These are phyloP conservation scores for Apophysomyces elegans DNA, from an alignment of 371 early-diverging fungal genomes.

Conservation along the genomic window DNA sequence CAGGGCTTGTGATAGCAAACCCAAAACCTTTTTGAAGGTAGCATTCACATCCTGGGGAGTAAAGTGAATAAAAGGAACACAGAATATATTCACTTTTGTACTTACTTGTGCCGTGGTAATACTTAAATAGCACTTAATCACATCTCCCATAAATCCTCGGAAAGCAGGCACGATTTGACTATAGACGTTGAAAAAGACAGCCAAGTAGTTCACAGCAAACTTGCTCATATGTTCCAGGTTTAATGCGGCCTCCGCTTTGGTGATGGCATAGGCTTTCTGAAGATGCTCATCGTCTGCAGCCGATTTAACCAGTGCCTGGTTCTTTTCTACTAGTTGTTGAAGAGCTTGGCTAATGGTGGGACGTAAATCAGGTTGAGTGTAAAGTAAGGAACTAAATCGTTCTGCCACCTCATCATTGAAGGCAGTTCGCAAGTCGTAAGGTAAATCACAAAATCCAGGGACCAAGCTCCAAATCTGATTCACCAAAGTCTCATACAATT, in stretches of 20 bases:
- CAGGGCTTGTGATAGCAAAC: slow-evolving; percentile 66
- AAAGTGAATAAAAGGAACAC: background rate
- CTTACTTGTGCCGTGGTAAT: slow-evolving; percentile 55
- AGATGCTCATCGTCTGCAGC: slow-evolving; percentile 55
- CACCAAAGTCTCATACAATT: slow-evolving; percentile 87
- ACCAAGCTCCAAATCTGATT: slow-evolving; percentile 91
- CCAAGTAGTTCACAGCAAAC: slow-evolving; percentile 75
- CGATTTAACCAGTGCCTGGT: slow-evolving; percentile 54
- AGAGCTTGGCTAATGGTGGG: slow-evolving; percentile 81
- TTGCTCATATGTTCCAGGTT: slow-evolving; percentile 66
- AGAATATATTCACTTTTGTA: slow-evolving; percentile 7
- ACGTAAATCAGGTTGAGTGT: slow-evolving; percentile 76
- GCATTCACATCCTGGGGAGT: slow-evolving; percentile 49
- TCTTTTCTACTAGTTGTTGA: slow-evolving; percentile 73
- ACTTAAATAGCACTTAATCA: slow-evolving; percentile 70
- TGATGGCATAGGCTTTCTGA: slow-evolving; percentile 57
- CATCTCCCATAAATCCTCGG: slow-evolving; percentile 75
- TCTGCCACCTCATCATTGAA: slow-evolving; percentile 72
- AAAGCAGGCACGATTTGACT: slow-evolving; percentile 68
- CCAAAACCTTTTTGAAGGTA: slow-evolving; percentile 68
- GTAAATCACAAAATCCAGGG: slow-evolving; percentile 84
- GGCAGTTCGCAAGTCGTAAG: slow-evolving; percentile 68
- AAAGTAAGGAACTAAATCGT: slow-evolving; percentile 68
- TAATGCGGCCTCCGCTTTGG: slow-evolving; percentile 59
- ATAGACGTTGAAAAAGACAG: slow-evolving; percentile 85